These are phyloP conservation scores for Didymella pomorum DNA, from an alignment of 2,329 filamentous ascomycete species.

Conservation along the genomic window DNA sequence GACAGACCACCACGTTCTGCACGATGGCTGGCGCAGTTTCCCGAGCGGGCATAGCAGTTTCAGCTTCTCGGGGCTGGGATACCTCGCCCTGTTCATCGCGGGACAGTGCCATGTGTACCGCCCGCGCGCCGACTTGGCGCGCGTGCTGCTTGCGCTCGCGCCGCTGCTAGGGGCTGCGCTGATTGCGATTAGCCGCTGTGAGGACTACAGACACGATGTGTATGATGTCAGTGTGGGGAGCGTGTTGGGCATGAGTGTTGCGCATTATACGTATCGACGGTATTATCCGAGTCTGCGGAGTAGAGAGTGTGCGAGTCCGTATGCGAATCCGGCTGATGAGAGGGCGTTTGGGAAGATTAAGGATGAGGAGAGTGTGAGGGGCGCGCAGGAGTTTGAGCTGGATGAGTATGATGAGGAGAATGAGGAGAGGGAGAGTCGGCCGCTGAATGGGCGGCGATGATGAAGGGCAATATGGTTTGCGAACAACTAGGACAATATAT, in stretches of 20 bases:
- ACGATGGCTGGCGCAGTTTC: conserved; percentile 86
- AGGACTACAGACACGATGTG: conserved; percentile 71
- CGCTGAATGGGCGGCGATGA: conserved; percentile 35
- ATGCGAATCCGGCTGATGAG: conserved; percentile 51
- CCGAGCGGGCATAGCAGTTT: conserved; percentile 83
- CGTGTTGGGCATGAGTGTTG: conserved; percentile 62
- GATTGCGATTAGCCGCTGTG: conserved; percentile 68
- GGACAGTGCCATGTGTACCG: conserved; percentile 69
- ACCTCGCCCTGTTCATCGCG: conserved; percentile 73
- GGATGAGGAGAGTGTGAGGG: conserved; percentile 53
- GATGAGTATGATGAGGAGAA: conserved; percentile 45
- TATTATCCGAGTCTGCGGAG: conserved; percentile 65
- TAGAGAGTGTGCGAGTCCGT: conserved; percentile 61
- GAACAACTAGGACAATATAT: too few species aligned
- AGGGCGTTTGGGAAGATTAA: conserved; percentile 49
- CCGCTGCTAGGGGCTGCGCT: conserved; percentile 66
- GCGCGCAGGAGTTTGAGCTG: conserved; percentile 46
- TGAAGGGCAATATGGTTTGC: not conserved
- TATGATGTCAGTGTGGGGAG: conserved; percentile 67
- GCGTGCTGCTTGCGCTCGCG: conserved; percentile 62
- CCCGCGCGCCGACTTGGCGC: conserved; percentile 64
- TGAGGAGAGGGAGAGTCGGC: conserved; percentile 33
- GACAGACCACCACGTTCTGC: conserved; percentile 70
- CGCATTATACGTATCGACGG: conserved; percentile 66
- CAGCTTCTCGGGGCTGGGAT: conserved; percentile 80